Evolutionary conservation across 129 eudicot genomes (phyloP), one percentile per base, ranked within the genome.

Genomic region (Calendula officinalis): DNA sequence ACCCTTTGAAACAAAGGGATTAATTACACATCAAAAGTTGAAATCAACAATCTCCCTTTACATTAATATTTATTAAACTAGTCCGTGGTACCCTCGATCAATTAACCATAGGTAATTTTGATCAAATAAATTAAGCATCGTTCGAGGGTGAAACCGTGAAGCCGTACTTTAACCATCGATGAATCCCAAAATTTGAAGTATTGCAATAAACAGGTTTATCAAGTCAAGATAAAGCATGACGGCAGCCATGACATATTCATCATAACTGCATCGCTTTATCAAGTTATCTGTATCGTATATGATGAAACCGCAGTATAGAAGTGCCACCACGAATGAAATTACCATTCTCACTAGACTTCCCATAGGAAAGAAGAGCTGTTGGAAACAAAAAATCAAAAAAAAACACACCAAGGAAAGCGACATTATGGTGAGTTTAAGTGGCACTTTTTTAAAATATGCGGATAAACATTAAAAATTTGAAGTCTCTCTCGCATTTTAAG

Each of bases 271-370:
- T 4, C 87, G 84, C 73, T 86, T 90, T 70, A 90, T 90, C 70
- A 90, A 27, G 53, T 79, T 86, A 63, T 86, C 86, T 0, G 97
- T 90, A 50, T 90, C 97, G 54, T 83, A 90, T 68, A 90, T 76
- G 56, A 90, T 77, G 71, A 76, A 90, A 8, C 77, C 97, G 8
- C 86, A 81, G 84, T 83, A 90, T 36, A 90, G 7, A 41, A 90
- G 73, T 52, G 95, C 85, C 69, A 77, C 86, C 2, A 86, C 44
- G 58, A 89, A 79, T 1, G 91, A 84, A 14, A 73, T 64, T 59
- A 81, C 79, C 83, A 77, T 74, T 40, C 54, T 22, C 63, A 77
- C 81, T 8, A 79, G 6, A 41, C 68, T 65, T 56, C 95, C 97
- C 82, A 84, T 65, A 2, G 95, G 95, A 46, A 84, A 67, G 6